Conservation (phyloP, 495 filamentous ascomycete genomes). For the Penicillium desertorum region DNA sequence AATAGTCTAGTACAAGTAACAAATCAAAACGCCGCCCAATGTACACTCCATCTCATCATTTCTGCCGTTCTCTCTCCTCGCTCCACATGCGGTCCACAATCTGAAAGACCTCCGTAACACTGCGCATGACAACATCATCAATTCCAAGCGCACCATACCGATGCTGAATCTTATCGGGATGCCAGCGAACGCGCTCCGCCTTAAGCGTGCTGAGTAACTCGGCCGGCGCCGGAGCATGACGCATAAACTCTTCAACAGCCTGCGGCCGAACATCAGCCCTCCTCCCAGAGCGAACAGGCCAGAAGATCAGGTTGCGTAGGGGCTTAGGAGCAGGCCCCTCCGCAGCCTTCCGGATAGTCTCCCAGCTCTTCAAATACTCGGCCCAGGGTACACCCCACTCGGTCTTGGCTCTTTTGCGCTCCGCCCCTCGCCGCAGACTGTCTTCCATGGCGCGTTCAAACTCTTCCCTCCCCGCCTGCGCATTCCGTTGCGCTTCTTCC, state of each 20-base stretch:
- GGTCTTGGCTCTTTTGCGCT: constrained; percentile 47
- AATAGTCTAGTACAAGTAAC: background rate
- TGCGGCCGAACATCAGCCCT: constrained; percentile 59
- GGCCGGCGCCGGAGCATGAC: constrained; percentile 41
- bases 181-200: constrained; percentile 86
- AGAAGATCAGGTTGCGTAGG: constrained; percentile 59
- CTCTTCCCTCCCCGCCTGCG: constrained; percentile 30
- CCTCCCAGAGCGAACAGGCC: constrained; percentile 72
- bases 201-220: constrained; percentile 66
- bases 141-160: constrained; percentile 66
- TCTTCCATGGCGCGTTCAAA: constrained; percentile 52
- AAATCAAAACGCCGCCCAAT: constrained; percentile 2
- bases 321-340: constrained; percentile 10
- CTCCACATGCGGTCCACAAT: constrained; percentile 81
- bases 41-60: background rate
- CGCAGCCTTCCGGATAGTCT: constrained; percentile 45
- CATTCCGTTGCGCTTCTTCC: constrained; percentile 40
- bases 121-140: constrained; percentile 67
- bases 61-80: constrained; percentile 43
- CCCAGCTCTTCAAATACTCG: constrained; percentile 64
- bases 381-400: constrained; percentile 58
- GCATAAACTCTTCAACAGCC: constrained; percentile 63
- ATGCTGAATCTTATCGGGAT: constrained; percentile 98
- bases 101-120: constrained; percentile 90
- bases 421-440: constrained; percentile 51